Evolutionary conservation across 2,329 filamentous ascomycete species (phyloP).

Genomic region (Diaporthe sp.): DNA sequence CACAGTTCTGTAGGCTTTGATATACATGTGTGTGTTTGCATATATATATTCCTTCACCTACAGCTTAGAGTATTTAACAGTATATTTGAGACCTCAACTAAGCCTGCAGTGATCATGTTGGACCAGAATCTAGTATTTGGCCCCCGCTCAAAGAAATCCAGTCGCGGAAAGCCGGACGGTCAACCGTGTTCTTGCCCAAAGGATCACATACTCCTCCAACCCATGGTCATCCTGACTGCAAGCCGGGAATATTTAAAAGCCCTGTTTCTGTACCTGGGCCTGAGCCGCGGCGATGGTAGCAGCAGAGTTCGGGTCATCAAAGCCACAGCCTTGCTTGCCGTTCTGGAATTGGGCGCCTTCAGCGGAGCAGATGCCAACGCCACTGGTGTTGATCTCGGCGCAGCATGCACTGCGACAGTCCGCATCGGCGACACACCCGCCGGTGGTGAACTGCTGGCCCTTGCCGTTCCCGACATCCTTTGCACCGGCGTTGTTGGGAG

Average conservation of each 20-base stretch:
- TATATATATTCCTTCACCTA: background rate
- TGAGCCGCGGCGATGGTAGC: slow-evolving; percentile 50
- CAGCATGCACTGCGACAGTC: slow-evolving; percentile 50
- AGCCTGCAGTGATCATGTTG: too few species aligned
- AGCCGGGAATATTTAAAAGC: slow-evolving; percentile 44
- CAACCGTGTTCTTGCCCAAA: background rate
- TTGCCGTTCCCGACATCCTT: slow-evolving; percentile 49
- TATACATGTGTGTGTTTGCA: background rate
- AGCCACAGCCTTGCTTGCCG: slow-evolving; percentile 53
- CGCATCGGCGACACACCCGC: slow-evolving; percentile 51
- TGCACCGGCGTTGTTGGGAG: slow-evolving; percentile 51
- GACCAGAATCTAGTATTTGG: background rate
- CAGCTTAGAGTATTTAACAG: background rate
- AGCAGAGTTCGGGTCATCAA: slow-evolving; percentile 50
- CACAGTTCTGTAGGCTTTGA: too few species aligned
- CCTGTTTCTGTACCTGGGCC: slow-evolving; percentile 51
- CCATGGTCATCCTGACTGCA: background rate
- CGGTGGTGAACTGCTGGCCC: slow-evolving; percentile 51
- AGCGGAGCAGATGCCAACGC: slow-evolving; percentile 51
- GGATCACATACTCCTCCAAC: background rate
- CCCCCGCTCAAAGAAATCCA: background rate
- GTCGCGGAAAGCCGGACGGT: background rate
- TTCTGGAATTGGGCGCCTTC: slow-evolving; percentile 50
- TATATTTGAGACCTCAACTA: too few species aligned
- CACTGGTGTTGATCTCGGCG: slow-evolving; percentile 47